Evolutionary conservation across 83 land plant genomes (phyloP).

Genomic region (Diphasiastrum complanatum): DNA sequence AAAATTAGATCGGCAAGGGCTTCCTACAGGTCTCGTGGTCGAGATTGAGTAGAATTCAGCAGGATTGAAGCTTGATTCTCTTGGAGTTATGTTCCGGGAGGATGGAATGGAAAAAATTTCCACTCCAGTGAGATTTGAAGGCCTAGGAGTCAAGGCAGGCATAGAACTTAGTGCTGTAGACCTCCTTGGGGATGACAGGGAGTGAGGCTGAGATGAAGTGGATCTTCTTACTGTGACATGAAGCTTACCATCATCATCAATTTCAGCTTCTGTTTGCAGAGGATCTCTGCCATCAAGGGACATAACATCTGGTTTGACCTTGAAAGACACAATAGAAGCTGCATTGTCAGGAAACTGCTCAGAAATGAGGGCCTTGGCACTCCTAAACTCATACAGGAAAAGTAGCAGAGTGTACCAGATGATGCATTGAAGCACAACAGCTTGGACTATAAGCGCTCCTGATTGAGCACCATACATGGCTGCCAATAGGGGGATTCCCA

Average conservation of each 20-base stretch:
- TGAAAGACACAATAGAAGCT: conserved; percentile 38
- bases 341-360: conserved; percentile 47
- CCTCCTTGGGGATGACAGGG: no score
- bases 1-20: conserved; percentile 22
- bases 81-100: conserved; percentile 44
- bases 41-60: conserved; percentile 44
- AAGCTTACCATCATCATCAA: conserved; percentile 17
- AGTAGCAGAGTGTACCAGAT: conserved; percentile 58
- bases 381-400: conserved; percentile 45
- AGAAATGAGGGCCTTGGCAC: conserved; percentile 32
- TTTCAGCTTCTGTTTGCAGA: conserved; percentile 41
- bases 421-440: conserved; percentile 42
- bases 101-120: conserved; percentile 53
- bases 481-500: no score
- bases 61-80: conserved; percentile 51
- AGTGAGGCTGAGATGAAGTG: no score
- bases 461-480: conserved; percentile 50
- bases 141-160: conserved; percentile 46
- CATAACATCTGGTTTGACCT: conserved; percentile 43
- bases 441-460: no score
- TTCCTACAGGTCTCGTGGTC: conserved; percentile 1
- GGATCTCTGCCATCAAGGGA: conserved; percentile 47
- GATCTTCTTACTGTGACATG: no score
- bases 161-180: no score
- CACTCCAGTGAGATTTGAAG: conserved; percentile 47